Conservation (phyloP, 192 early-diverging fungal species). For the Lunasporangiospora selenospora region DNA sequence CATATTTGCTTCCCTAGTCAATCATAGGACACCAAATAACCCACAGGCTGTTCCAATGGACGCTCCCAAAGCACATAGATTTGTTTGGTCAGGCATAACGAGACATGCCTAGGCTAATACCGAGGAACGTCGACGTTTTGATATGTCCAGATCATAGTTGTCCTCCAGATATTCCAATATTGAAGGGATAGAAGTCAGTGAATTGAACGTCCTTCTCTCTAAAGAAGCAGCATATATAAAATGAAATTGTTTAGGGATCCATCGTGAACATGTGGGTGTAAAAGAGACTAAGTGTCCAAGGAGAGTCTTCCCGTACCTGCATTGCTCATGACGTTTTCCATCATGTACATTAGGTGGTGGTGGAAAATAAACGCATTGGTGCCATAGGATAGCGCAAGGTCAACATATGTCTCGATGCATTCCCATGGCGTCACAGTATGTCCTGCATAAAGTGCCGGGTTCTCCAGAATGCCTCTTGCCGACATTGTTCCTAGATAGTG, state of each 20-base stretch:
- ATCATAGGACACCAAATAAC: no score
- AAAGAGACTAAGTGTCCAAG: neutral
- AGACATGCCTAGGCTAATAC: no score
- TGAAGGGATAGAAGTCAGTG: conserved; percentile 74
- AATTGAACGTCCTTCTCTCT: conserved; percentile 91
- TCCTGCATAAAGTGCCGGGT: conserved; percentile 94
- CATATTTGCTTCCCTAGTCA: no score
- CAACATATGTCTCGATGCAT: conserved; percentile 78
- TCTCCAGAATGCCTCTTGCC: conserved; percentile 88
- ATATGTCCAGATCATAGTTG: conserved; percentile 52
- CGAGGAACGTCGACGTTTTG: conserved; percentile 13
- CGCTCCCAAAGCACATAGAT: no score
- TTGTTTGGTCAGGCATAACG: no score
- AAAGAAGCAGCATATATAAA: conserved; percentile 5
- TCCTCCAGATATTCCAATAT: conserved; percentile 81
- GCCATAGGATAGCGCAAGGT: conserved; percentile 76
- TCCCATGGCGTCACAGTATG: conserved; percentile 79
- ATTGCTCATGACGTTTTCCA: conserved; percentile 82
- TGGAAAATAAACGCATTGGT: conserved; percentile 87
- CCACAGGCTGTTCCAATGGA: no score
- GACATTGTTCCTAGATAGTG: conserved; percentile 83
- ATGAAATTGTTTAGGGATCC: neutral
- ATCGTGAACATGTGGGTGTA: neutral
- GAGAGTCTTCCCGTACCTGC: conserved; percentile 48
- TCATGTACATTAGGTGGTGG: conserved; percentile 97